phyloP scores from a whole-genome alignment of 257 asterid species.

The Solanum habrochaites region DNA sequence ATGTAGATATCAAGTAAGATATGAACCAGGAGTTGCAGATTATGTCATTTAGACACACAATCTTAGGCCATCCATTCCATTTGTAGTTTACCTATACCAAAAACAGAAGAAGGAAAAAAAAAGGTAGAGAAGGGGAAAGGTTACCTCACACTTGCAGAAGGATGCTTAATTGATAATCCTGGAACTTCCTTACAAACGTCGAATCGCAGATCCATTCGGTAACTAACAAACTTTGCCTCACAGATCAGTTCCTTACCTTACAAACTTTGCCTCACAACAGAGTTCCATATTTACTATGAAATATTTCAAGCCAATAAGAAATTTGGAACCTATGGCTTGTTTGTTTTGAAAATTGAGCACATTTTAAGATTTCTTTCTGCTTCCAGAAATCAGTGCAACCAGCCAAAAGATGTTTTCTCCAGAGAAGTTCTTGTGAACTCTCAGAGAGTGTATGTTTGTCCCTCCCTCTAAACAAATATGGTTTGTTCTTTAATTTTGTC shows the following conservation, averaged over 20 bases:
- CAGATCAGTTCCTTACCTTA: neutral
- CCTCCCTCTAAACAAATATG: neutral
- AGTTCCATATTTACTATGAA: neutral
- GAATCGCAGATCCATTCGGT: neutral
- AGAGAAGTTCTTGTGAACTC: neutral
- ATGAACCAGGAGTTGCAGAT: neutral
- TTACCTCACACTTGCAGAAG: neutral
- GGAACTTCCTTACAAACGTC: neutral
- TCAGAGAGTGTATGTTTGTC: neutral
- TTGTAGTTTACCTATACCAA: neutral
- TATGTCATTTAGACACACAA: neutral
- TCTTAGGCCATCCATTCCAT: neutral
- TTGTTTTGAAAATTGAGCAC: neutral
- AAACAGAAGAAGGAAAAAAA: neutral
- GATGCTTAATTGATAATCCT: neutral
- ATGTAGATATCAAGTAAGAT: neutral
- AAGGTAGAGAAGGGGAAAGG: neutral
- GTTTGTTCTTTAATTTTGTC: neutral
- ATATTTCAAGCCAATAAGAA: neutral
- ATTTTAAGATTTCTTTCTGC: neutral
- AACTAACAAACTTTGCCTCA: neutral
- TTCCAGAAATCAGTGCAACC: neutral
- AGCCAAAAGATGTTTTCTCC: neutral
- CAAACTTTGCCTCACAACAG: neutral
- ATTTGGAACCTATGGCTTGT: neutral